These are phyloP conservation scores for Penicillium robsamsonii DNA, from an alignment of 495 filamentous ascomycete species.

Conservation along the genomic window DNA sequence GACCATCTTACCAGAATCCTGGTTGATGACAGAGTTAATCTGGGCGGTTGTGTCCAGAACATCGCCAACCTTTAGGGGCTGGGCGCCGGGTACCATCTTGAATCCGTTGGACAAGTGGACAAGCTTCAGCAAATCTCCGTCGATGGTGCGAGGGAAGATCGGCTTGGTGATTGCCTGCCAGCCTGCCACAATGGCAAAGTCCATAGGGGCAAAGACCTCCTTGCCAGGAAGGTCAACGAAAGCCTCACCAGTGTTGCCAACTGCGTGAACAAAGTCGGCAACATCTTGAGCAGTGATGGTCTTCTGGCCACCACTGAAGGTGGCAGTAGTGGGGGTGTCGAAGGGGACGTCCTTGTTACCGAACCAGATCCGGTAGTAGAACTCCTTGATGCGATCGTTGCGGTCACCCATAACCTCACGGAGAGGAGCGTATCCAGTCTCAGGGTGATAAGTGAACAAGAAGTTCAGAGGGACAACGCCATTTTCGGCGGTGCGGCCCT, in stretches of 20 bases:
- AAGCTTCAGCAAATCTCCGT: constrained; percentile 90
- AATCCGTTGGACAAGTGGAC: constrained; percentile 96
- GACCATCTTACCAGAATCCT: constrained; percentile 98
- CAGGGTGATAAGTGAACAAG: constrained; percentile 86
- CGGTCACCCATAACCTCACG: constrained; percentile 91
- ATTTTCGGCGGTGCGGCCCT: constrained; percentile 80
- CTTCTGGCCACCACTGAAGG: constrained; percentile 83
- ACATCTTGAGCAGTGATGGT: constrained; percentile 88
- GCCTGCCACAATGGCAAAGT: constrained; percentile 96
- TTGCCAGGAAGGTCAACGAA: constrained; percentile 96
- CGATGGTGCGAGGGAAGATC: constrained; percentile 91
- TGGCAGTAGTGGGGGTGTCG: constrained; percentile 75
- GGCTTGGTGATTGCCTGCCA: constrained; percentile 99
- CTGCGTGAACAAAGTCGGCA: constrained; percentile 96
- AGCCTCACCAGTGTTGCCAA: constrained; percentile 97
- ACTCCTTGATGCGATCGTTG: constrained; percentile 95
- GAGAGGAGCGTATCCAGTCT: constrained; percentile 92
- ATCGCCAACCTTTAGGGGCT: constrained; percentile 92
- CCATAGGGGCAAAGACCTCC: constrained; percentile 94
- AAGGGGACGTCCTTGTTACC: constrained; percentile 82
- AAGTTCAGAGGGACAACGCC: constrained; percentile 77
- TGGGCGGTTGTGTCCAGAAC: constrained; percentile 89
- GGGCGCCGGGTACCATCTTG: constrained; percentile 95
- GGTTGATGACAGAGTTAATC: constrained; percentile 96
- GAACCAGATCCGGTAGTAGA: constrained; percentile 95